These are phyloP conservation scores for Trichocladium antarcticum DNA, from an alignment of 495 filamentous ascomycete species.

Conservation along the genomic window DNA sequence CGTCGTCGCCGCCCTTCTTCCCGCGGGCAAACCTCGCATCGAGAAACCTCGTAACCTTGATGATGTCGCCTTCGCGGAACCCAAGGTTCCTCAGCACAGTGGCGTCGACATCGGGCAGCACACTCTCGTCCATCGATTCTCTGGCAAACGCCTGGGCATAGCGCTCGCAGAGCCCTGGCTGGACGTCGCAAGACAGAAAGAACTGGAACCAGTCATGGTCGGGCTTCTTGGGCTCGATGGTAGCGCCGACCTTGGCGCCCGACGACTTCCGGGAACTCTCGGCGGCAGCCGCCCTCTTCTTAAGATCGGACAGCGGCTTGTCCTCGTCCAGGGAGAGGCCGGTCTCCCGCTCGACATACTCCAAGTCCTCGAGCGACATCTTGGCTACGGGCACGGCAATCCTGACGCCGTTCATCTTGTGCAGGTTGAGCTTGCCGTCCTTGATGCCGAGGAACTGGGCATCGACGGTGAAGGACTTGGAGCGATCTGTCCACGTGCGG, in stretches of 20 bases:
- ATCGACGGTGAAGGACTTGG: slow-evolving; percentile 92
- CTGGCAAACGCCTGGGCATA: slow-evolving; percentile 79
- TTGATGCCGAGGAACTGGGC: slow-evolving; percentile 89
- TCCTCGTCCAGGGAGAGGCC: slow-evolving; percentile 92
- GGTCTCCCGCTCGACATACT: slow-evolving; percentile 79
- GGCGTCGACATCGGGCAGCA: slow-evolving; percentile 75
- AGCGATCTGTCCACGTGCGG: slow-evolving; percentile 87
- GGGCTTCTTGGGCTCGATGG: slow-evolving; percentile 48
- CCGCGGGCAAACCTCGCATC: slow-evolving; percentile 68
- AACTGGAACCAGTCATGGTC: slow-evolving; percentile 99
- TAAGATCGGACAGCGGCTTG: slow-evolving; percentile 81
- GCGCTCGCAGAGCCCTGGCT: slow-evolving; percentile 81
- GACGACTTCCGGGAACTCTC: slow-evolving; percentile 17
- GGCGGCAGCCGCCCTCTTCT: slow-evolving; percentile 26
- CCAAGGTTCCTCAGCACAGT: slow-evolving; percentile 74
- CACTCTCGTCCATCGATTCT: slow-evolving; percentile 91
- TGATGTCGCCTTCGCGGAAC: slow-evolving; percentile 87
- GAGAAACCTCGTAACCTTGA: slow-evolving; percentile 83
- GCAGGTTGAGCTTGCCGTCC: slow-evolving; percentile 94
- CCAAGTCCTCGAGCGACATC: slow-evolving; percentile 90
- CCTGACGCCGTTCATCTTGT: slow-evolving; percentile 96
- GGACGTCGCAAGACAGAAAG: slow-evolving; percentile 84
- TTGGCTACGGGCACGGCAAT: slow-evolving; percentile 91
- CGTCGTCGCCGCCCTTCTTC: slow-evolving; percentile 53
- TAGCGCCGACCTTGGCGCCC: slow-evolving; percentile 31